Base-by-base conservation (phyloP, 441 rosid species). In the Rhodomyrtus psidioides region DNA sequence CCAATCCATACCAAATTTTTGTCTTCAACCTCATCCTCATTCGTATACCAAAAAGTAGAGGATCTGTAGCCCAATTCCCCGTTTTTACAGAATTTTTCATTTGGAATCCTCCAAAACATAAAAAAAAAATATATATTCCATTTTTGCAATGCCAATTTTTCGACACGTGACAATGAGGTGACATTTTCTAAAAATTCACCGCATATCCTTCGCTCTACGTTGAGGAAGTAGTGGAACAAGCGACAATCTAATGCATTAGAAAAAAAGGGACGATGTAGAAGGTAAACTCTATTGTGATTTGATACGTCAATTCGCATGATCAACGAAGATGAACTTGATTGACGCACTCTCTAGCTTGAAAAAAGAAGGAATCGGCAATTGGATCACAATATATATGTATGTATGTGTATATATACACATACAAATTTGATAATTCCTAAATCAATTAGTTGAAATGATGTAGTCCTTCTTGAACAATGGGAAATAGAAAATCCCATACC, bases 121-220 rank as follows among this genome's bases (percentile, higher is more conserved):
- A n/a, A n/a, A n/a, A n/a, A n/a, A n/a, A n/a, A n/a, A n/a, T n/a
- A n/a, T n/a, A n/a, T n/a, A n/a, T n/a, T 30, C 19, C 76, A 0
- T 34, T 65, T 65, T 65, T 34, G 26, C 46, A 30, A 1, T 30
- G 12, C 6, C 7, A 1, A 30, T 17, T 30, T 62, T 21, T 62
- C 3, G 24, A 62, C 44, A 12, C 7, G 6, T 54, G 23, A 2
- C 3, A 2, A 5, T 4, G 6, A 0, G 12, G 3, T 30, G 44
- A 24, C 24, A 17, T 30, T 54, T 30, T 39, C 2, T 4, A 21
- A 62, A 62, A 62, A 30, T 28, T 1, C 7, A 6, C 44, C 44
- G 1, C 24, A 10, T 8, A 17, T 1, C 17, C 13, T 30, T 62
- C 6, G 2, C 12, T 1, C 12, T 9, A 16, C 23, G 12, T 46